phyloP scores from a whole-genome alignment of 2,329 filamentous ascomycete species.

The Trichoderma hamatum region DNA sequence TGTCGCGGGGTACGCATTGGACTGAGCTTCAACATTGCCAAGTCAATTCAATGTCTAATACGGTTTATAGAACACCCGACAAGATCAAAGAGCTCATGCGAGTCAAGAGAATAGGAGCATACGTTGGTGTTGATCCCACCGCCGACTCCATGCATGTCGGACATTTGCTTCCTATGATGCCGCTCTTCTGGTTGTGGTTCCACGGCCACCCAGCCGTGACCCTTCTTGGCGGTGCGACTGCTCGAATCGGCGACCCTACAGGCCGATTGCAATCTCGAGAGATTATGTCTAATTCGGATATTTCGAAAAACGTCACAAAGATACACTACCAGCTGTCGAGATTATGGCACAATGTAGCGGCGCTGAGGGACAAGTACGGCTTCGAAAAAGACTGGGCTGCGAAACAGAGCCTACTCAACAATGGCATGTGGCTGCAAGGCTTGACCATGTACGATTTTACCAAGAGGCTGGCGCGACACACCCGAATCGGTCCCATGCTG shows the following conservation, averaged over 20 bases:
- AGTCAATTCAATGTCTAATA: neutral
- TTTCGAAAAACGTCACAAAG: slow-evolving; percentile 66
- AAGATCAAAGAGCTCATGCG: slow-evolving; percentile 66
- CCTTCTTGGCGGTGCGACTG: slow-evolving; percentile 74
- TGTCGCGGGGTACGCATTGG: slow-evolving; percentile 65
- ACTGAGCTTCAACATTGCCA: slow-evolving; percentile 6
- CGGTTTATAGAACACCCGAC: slow-evolving; percentile 45
- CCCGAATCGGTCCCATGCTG: slow-evolving; percentile 84
- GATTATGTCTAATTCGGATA: slow-evolving; percentile 53
- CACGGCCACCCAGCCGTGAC: slow-evolving; percentile 70
- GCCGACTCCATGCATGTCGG: slow-evolving; percentile 79
- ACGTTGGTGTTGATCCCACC: slow-evolving; percentile 82
- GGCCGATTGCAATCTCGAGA: slow-evolving; percentile 66
- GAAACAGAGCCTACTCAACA: slow-evolving; percentile 73
- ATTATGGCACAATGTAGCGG: slow-evolving; percentile 74
- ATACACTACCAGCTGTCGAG: slow-evolving; percentile 71
- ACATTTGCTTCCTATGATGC: slow-evolving; percentile 80
- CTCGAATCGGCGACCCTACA: slow-evolving; percentile 77
- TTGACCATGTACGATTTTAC: slow-evolving; percentile 75
- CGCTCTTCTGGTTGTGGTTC: slow-evolving; percentile 81
- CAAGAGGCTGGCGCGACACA: slow-evolving; percentile 69
- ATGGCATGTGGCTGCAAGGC: slow-evolving; percentile 79
- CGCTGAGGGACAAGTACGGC: slow-evolving; percentile 65
- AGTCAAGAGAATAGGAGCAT: slow-evolving; percentile 68
- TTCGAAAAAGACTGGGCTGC: slow-evolving; percentile 66